Base-by-base conservation (phyloP, 768 basidiomycete species). In the Panaeolus papilionaceus region DNA sequence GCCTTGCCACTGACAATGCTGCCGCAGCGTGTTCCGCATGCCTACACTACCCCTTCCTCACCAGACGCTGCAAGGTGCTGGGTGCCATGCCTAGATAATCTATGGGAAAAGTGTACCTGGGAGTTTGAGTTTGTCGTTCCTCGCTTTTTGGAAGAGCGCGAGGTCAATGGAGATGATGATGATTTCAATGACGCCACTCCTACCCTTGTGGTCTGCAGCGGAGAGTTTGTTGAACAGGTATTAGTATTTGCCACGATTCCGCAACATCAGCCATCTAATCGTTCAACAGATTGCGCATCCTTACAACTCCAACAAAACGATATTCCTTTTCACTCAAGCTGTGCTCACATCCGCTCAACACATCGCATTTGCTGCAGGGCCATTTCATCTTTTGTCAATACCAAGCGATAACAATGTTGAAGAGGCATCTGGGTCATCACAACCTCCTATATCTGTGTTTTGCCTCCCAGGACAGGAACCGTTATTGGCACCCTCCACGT, bases 31-130 rank as follows among this genome's bases (percentile, higher is more conserved):
- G 89, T 96, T 68, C 97, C 97, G 61, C 98, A 99, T 79, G 91
- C 92, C 54, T 99, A 92, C 74, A 95, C 96, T 3, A 92, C 90
- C 4, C 91, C 95, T 0, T 92, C 93, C 0, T 91, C 91, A 8
- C 90, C 95, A 6, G 94, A 96, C 75, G 86, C 94, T 18, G 96
- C 97, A n/a, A 85, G 98, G 74, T 96, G 94, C 73, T 99, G 98
- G 98, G 91, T 98, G n/a, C 98, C 98, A 14, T 99, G 98, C 73
- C 79, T 98, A 20, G 98, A 99, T 77, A 93, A 89, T 72, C 79
- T 95, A 23, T 97, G 95, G 94, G 96, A 98, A 78, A 91, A 94
- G 73, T 98, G 94, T 72, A 96, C 97, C 7, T 99, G 98, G 98
- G 98, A 99, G 74, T 92, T 99, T 66, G 95, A 98, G 78, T 94